Evolutionary conservation across 306 rosid species (phyloP).

Genomic region (Lathyrus sativus): DNA sequence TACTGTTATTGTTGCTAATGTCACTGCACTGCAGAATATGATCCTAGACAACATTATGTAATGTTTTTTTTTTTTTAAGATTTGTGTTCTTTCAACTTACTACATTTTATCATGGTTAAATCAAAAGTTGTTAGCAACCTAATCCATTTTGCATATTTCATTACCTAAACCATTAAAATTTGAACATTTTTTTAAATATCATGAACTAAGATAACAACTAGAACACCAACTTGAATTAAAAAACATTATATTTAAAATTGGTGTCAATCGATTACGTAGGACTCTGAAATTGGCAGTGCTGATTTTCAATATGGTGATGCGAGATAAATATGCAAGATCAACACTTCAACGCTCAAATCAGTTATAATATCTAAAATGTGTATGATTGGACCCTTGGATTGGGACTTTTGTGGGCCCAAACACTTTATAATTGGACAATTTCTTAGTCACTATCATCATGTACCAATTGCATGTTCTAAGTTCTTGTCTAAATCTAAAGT

Average conservation of each 20-base stretch:
- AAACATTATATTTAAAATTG: neutral
- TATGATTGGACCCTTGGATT: too few species aligned
- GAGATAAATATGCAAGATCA: fast-evolving
- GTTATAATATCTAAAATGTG: too few species aligned
- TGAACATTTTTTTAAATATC: slow-evolving; percentile 5
- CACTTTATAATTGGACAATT: neutral
- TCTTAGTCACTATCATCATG: slow-evolving; percentile 30
- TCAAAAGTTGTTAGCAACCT: slow-evolving; percentile 44
- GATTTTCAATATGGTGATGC: too few species aligned
- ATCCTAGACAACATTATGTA: slow-evolving; percentile 52
- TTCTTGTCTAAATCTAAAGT: neutral
- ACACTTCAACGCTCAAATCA: too few species aligned
- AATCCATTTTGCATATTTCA: slow-evolving; percentile 38
- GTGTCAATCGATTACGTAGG: too few species aligned
- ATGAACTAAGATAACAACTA: neutral
- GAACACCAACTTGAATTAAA: slow-evolving; percentile 9
- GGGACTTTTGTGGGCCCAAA: too few species aligned
- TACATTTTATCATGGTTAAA: neutral
- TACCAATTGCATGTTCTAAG: slow-evolving; percentile 10
- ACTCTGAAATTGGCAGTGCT: too few species aligned
- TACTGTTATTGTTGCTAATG: slow-evolving; percentile 60
- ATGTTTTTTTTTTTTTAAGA: neutral
- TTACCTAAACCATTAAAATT: slow-evolving; percentile 41
- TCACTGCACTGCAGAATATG: slow-evolving; percentile 60
- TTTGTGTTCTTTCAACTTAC: slow-evolving; percentile 18